phyloP scores from a whole-genome alignment of 345 rosid species.

The Murraya koenigii region DNA sequence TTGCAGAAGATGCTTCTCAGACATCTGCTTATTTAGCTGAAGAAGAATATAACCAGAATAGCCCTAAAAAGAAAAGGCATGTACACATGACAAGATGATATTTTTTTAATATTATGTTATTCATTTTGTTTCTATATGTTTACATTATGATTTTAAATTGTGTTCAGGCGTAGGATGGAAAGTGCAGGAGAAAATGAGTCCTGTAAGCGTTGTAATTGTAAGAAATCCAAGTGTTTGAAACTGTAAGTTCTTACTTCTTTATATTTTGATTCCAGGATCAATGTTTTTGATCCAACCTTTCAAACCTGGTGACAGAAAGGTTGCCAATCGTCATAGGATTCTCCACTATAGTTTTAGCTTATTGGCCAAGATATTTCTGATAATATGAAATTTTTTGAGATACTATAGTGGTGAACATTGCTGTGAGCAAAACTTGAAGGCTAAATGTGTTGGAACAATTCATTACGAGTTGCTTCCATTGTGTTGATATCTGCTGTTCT shows the following conservation, averaged over 20 bases:
- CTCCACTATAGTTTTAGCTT: no score
- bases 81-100: not conserved
- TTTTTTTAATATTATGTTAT: not conserved
- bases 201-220: conserved; percentile 96
- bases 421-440: not conserved
- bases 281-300: not conserved
- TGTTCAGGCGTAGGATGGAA: conserved; percentile 65
- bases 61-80: conserved; percentile 87
- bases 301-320: not conserved
- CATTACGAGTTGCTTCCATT: not conserved
- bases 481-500: not conserved
- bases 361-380: not conserved
- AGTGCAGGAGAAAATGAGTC: conserved; percentile 55
- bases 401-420: not conserved
- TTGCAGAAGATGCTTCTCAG: conserved; percentile 51
- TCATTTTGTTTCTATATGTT: not conserved
- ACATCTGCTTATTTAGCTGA: conserved; percentile 33
- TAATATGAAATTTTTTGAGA: not conserved
- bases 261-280: not conserved
- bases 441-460: not conserved
- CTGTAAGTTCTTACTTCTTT: conserved; percentile 58
- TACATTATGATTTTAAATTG: conserved; percentile 5
- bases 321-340: not conserved
- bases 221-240: conserved; percentile 92
- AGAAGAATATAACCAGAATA: conserved; percentile 61